Conservation (phyloP, 208 protist species). For the Trypanosoma scelopori region DNA sequence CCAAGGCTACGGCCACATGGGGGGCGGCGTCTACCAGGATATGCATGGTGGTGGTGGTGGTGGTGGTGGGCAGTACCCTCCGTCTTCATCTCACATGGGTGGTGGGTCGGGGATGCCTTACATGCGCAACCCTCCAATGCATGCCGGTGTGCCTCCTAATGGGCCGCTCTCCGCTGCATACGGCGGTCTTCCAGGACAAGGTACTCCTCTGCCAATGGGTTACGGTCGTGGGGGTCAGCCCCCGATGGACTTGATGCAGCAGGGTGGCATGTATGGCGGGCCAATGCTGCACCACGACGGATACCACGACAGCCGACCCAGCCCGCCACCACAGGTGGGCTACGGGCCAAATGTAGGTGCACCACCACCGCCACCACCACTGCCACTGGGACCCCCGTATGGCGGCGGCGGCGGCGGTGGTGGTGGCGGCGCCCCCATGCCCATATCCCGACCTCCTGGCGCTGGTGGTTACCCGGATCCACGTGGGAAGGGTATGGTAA, state of each 20-base stretch:
- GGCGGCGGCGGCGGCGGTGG: slow-evolving; percentile 2
- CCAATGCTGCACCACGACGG: slow-evolving; percentile 26
- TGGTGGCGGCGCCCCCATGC: not conserved
- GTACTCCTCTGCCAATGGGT: slow-evolving; percentile 5
- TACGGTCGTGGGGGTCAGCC: slow-evolving; percentile 21
- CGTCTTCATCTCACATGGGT: slow-evolving; percentile 31
- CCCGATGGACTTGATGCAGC: slow-evolving; percentile 26
- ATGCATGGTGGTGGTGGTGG: slow-evolving; percentile 3
- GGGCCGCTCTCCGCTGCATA: slow-evolving; percentile 14
- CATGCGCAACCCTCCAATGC: slow-evolving; percentile 39
- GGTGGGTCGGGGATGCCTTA: slow-evolving; percentile 33
- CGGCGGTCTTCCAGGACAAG: slow-evolving; percentile 18
- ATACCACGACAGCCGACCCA: slow-evolving; percentile 22
- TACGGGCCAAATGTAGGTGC: slow-evolving; percentile 13
- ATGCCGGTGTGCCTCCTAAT: slow-evolving; percentile 20
- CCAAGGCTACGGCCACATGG: slow-evolving; percentile 32
- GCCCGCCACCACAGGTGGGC: slow-evolving; percentile 18
- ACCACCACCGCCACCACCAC: slow-evolving; percentile 16
- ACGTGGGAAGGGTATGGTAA: slow-evolving; percentile 18
- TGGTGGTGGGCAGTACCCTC: slow-evolving; percentile 25
- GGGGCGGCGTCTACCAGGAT: slow-evolving; percentile 15
- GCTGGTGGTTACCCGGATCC: slow-evolving; percentile 17
- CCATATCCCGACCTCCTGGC: slow-evolving; percentile 12
- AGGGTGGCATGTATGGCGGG: slow-evolving; percentile 10
- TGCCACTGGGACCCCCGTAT: slow-evolving; percentile 10